Base-by-base conservation (phyloP, 225 moss, liverwort and hornwort genomes). In the Rhytidiadelphus loreus region DNA sequence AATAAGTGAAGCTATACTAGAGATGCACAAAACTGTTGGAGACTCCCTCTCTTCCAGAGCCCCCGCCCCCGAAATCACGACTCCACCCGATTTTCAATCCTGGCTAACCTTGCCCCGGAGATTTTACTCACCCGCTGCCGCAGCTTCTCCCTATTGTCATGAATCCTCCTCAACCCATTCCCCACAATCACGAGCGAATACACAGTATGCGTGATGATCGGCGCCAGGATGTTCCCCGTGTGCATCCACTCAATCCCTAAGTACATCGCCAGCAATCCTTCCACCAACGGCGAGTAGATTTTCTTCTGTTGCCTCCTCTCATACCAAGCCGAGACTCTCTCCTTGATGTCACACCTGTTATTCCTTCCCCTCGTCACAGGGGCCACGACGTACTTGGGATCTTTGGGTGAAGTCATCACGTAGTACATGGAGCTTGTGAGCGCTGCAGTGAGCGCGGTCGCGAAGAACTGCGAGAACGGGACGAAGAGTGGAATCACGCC, bases 401-500 rank as follows among this genome's bases (percentile, higher is more conserved):
- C 99, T 82, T 96, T 96, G 0, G 99, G 97, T 16, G 95, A 95
- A 57, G 99, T 95, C 83, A 99, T 99, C 4, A 96, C 91, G 53
- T 96, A 99, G 81, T 99, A 99, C 99, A 99, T 99, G 41, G 97
- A 99, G 80, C 95, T 96, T 2, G 97, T 99, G 18, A 99, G 90
- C 25, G 99, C 96, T 35, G 97, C 96, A 30, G 99, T 99, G 7
- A 99, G 89, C 3, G 97, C 96, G 12, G 97, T 95, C 4, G 99
- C 97, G 85, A 96, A 97, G n/a, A 94, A 92, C 87, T 99, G 99
- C 16, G 99, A 95, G 58, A 97, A 99, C 14, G 99, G 99, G 52
- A 96, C 93, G 78, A 96, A 96, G 44, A 97, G 91, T 2, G 99
- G 97, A 13, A 97, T 94, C 13, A 96, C 83, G n/a, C 96, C 94